Evolutionary conservation across 225 moss, liverwort and hornwort genomes (phyloP).

Genomic region (Anthoceros angustus): DNA sequence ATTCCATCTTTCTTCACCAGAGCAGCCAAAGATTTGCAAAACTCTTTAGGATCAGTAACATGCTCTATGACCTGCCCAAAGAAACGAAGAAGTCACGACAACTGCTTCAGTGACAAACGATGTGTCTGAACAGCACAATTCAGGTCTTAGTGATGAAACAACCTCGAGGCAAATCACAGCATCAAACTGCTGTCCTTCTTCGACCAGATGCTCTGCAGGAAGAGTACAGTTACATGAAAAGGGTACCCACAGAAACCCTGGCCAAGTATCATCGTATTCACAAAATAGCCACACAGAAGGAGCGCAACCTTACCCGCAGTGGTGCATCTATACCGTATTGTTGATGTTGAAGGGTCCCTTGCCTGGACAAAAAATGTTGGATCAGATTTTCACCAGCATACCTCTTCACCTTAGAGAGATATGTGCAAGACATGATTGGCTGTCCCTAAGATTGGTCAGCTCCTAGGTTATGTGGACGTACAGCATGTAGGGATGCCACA

Average conservation of each 20-base stretch:
- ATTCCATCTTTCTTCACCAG: constrained; percentile 41
- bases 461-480: constrained; percentile 7
- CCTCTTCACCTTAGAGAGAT: no score
- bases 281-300: no score
- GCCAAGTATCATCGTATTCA: no score
- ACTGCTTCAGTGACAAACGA: neutral
- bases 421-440: no score
- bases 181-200: constrained; percentile 70
- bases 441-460: neutral
- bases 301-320: no score
- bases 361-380: no score
- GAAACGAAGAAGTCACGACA: neutral
- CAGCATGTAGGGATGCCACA: constrained; percentile 78
- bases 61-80: constrained; percentile 74
- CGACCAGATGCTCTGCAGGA: constrained; percentile 70
- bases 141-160: neutral
- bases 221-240: no score
- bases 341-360: no score
- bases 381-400: no score
- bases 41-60: constrained; percentile 76
- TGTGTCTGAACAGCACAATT: no score
- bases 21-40: constrained; percentile 67
- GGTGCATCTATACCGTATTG: no score
- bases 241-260: no score
- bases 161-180: constrained; percentile 93